These are phyloP conservation scores for Boletus subparvulus DNA, from an alignment of 768 basidiomycete genomes.

Conservation along the genomic window DNA sequence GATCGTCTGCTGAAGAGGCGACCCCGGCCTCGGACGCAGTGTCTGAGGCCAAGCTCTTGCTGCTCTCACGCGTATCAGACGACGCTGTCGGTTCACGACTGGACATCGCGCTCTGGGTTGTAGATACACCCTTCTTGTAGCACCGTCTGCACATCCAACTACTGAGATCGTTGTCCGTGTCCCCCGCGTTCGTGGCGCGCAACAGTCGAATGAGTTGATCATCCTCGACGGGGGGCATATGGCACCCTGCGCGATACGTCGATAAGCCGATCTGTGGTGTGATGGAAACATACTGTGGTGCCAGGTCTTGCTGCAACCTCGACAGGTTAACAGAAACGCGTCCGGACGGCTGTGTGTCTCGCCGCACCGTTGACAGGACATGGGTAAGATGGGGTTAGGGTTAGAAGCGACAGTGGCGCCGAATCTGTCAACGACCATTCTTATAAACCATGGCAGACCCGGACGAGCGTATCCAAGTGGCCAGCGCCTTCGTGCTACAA, in stretches of 20 bases:
- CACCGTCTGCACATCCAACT: constrained; percentile 34
- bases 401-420: constrained; percentile 2
- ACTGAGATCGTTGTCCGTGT: constrained; percentile 22
- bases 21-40: background rate
- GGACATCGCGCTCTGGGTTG: background rate
- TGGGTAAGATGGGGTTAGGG: constrained; percentile 25
- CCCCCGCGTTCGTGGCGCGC: constrained; percentile 24
- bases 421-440: background rate
- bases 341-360: constrained; percentile 23
- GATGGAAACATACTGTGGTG: constrained; percentile 29
- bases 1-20: background rate
- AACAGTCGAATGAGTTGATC: constrained; percentile 25
- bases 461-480: constrained; percentile 65
- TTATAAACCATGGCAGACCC: constrained; percentile 46
- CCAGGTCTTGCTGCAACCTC: constrained; percentile 34
- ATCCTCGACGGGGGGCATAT: constrained; percentile 31
- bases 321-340: constrained; percentile 37
- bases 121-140: constrained; percentile 21
- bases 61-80: constrained; percentile 1
- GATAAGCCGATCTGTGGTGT: background rate
- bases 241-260: constrained; percentile 27
- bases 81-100: constrained; percentile 11
- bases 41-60: background rate
- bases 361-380: constrained; percentile 27
- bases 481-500: constrained; percentile 79